Base-by-base conservation (phyloP, 805 yeast genomes). In the Yamadazyma phyllophila region DNA sequence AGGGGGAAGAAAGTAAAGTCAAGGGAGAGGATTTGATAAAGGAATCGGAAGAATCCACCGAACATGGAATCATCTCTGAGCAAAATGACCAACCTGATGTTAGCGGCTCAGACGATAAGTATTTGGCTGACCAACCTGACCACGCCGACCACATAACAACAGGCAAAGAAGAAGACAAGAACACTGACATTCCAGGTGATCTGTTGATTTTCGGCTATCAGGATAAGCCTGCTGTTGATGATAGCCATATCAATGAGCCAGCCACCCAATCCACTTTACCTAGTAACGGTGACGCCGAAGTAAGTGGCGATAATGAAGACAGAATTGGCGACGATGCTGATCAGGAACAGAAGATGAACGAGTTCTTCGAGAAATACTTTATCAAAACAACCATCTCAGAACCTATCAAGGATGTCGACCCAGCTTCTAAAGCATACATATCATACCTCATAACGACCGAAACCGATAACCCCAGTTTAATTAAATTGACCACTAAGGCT, bases 371-470 rank as follows among this genome's bases (percentile, higher is more conserved):
- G 10, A 48, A 48, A 27, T 60, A 57, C 38, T 31, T 27, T 7
- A 57, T 61, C 17, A 48, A 51, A n/a, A 46, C 68, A 17, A 44
- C 50, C n/a, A 88, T 85, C 5, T 61, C 74, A 2, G 74, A 75
- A 16, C 94, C 96, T 2, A 74, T 77, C 45, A 80, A 83, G 55
- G 92, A 86, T 58, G 71, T 78, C 43, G 94, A 88, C 46, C 58
- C 65, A 42, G 82, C 85, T 2, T 84, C 85, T 49, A 85, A 85
- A 53, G 83, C 88, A n/a, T 88, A 67, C 61, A 84, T 87, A 9
- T 78, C 94, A 4, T 89, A 85, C 59, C 68, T 84, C 34, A 70
- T 89, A 24, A 76, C 82, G 27, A 80, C 94, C 1, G 65, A 69
- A 40, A 76, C 91, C 1, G 74, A 83, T 58, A 77, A 80, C 55